Conservation (phyloP, 2,329 filamentous ascomycete species). For the Colletotrichum chlorophyti region DNA sequence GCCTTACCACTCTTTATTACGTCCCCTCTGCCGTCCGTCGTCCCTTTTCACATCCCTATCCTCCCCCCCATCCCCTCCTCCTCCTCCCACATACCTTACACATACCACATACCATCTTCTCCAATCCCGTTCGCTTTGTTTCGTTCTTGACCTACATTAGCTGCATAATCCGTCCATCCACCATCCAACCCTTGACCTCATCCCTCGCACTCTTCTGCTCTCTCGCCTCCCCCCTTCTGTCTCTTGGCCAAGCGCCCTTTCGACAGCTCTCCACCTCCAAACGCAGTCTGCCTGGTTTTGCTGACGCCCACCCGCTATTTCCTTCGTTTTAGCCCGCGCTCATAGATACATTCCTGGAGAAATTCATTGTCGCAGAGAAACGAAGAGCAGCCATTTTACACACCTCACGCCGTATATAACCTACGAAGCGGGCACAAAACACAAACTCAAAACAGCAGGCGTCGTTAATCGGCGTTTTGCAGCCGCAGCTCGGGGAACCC, state of each 20-base stretch:
- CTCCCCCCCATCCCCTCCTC: slow-evolving; percentile 7
- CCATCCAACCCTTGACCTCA: not conserved
- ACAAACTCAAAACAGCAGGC: slow-evolving; percentile 5
- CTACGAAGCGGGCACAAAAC: slow-evolving; percentile 10
- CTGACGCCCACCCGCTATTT: slow-evolving; percentile 21
- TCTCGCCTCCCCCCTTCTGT: slow-evolving; percentile 3
- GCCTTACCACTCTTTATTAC: slow-evolving; percentile 26
- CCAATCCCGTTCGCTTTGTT: not conserved
- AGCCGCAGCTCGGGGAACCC: too few species aligned
- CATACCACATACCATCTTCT: too few species aligned
- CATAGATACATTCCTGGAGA: slow-evolving; percentile 28
- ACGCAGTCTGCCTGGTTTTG: slow-evolving; percentile 18
- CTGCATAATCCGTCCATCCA: slow-evolving; percentile 10
- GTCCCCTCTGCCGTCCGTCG: slow-evolving; percentile 9
- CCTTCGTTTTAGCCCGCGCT: slow-evolving; percentile 23
- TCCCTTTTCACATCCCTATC: not conserved
- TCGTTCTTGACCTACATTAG: not conserved
- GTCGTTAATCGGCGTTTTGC: not conserved
- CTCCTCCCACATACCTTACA: slow-evolving; percentile 8
- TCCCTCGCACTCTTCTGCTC: not conserved
- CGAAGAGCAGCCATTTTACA: slow-evolving; percentile 24
- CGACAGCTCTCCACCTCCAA: slow-evolving; percentile 5
- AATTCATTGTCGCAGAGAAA: slow-evolving; percentile 18
- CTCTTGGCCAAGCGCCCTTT: slow-evolving; percentile 1
- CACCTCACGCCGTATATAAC: slow-evolving; percentile 27